Conservation (phyloP, 441 rosid genomes). For the Arabidopsis hybrid region DNA sequence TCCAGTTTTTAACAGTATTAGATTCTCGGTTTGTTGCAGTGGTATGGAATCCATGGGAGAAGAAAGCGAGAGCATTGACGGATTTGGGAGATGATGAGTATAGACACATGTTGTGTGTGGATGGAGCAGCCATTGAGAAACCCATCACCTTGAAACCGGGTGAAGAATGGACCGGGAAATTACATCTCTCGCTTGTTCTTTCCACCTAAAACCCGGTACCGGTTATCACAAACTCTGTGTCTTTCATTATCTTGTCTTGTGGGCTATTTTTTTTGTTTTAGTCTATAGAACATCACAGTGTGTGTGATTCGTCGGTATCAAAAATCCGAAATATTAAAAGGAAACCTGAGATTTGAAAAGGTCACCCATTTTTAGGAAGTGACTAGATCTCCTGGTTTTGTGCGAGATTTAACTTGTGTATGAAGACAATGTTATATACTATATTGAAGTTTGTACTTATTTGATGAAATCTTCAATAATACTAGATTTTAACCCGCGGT, state of each 20-base stretch:
- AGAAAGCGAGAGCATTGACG: constrained; percentile 69
- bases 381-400: constrained; percentile 46
- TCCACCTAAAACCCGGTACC: constrained; percentile 54
- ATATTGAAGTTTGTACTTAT: not conserved
- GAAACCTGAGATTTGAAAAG: constrained; percentile 40
- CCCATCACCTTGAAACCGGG: constrained; percentile 86
- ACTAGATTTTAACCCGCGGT: no score
- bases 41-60: constrained; percentile 99
- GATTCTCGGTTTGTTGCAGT: constrained; percentile 49
- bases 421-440: constrained; percentile 33
- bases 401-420: constrained; percentile 42
- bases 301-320: constrained; percentile 40
- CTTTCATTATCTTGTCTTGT: not conserved
- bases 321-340: constrained; percentile 35
- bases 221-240: constrained; percentile 24
- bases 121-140: constrained; percentile 87
- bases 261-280: constrained; percentile 23
- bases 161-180: constrained; percentile 91
- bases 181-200: constrained; percentile 68
- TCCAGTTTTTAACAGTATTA: not conserved
- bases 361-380: constrained; percentile 47
- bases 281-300: constrained; percentile 38
- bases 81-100: constrained; percentile 96
- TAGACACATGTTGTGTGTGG: constrained; percentile 84
- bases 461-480: not conserved